Evolutionary conservation across 768 basidiomycete species (phyloP).

Genomic region (Mycena polygramma): DNA sequence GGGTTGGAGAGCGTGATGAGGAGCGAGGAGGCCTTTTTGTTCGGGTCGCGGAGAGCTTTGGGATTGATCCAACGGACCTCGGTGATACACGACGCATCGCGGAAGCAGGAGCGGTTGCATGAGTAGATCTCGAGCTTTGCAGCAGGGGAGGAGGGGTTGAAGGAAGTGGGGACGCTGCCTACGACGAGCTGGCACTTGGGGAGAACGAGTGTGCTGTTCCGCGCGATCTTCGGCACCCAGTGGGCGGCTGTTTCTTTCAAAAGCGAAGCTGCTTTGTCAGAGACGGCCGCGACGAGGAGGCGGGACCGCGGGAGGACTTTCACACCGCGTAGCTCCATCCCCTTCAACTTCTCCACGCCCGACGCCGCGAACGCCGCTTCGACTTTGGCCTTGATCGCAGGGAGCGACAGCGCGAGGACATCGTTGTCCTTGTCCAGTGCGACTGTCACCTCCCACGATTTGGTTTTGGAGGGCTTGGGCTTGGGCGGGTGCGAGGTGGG

Average conservation of each 20-base stretch:
- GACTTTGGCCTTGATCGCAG: constrained; percentile 4
- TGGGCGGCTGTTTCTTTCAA: not conserved
- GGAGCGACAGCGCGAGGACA: not conserved
- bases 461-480: not conserved
- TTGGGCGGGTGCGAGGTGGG: not conserved
- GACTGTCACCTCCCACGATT: not conserved
- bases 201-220: not conserved
- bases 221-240: constrained; percentile 8
- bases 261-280: not conserved
- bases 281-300: constrained; percentile 6
- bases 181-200: not conserved
- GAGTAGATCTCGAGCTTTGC: no score
- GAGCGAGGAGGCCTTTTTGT: constrained; percentile 22
- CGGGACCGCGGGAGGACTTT: constrained; percentile 9
- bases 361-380: not conserved
- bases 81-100: no score
- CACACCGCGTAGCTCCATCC: not conserved
- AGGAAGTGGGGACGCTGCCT: no score
- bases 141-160: no score
- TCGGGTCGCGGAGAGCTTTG: constrained; percentile 13
- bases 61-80: no score
- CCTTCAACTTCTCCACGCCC: not conserved
- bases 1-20: constrained; percentile 7
- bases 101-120: no score
- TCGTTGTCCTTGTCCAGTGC: not conserved